These are phyloP conservation scores for Mycena sanguinolenta DNA, from an alignment of 768 basidiomycete genomes.

Conservation along the genomic window DNA sequence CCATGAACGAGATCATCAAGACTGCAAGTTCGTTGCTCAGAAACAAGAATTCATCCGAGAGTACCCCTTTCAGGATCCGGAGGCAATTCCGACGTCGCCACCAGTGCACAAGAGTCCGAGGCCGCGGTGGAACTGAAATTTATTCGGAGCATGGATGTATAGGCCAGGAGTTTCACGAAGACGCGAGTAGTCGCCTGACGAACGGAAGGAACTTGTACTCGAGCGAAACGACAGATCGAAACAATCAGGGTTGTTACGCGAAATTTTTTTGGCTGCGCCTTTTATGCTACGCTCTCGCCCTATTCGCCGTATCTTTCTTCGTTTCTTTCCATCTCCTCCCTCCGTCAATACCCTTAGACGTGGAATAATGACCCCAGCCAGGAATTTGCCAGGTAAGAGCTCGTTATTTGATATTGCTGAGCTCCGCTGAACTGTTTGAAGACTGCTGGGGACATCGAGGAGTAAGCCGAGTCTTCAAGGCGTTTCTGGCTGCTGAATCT, in stretches of 20 bases:
- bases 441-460: constrained; percentile 81
- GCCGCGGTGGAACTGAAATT: constrained; percentile 5
- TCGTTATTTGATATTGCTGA: not conserved
- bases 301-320: not conserved
- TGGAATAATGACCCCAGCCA: constrained; percentile 19
- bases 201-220: too few relatives aligned
- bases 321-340: not conserved
- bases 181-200: too few relatives aligned
- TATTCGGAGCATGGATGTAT: not conserved
- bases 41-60: not conserved
- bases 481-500: constrained; percentile 17
- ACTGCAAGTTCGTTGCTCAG: not conserved
- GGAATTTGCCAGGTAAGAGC: constrained; percentile 29
- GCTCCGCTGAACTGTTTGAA: constrained; percentile 31
- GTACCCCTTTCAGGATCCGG: not conserved
- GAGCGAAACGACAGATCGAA: not conserved
- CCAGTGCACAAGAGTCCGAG: not conserved
- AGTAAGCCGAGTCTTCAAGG: constrained; percentile 46
- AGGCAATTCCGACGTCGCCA: constrained; percentile 2
- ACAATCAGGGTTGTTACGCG: constrained; percentile 3
- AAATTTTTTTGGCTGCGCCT: not conserved
- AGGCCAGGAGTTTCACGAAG: not conserved
- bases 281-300: constrained; percentile 22
- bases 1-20: not conserved
- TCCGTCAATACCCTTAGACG: not conserved